Percentiles rank a stretch among this genome's conserved stretches.
These are phyloP conservation scores for Capsicum pubescens DNA, from an alignment of 257 asterid species.

Conservation along the genomic window DNA sequence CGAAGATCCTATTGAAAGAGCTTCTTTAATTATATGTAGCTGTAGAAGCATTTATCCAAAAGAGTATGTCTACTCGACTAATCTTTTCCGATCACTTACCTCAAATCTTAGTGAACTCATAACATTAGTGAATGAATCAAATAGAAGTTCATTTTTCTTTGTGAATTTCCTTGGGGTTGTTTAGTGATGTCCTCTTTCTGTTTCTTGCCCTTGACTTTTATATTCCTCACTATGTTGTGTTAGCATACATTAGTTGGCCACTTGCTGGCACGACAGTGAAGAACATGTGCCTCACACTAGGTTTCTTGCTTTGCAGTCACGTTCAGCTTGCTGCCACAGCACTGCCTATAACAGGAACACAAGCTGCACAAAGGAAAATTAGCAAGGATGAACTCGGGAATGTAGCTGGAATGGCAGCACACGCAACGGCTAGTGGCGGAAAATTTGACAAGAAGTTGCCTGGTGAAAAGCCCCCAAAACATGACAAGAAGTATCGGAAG, in stretches of 20 bases:
- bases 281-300: not conserved
- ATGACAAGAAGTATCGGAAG: constrained; percentile 92
- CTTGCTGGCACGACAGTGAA: not conserved
- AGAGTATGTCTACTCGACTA: not conserved
- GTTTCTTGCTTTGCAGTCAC: constrained; percentile 63
- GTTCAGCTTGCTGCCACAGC: constrained; percentile 87
- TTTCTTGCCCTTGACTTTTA: not conserved
- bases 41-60: not conserved
- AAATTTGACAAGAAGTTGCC: constrained; percentile 95
- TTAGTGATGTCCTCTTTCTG: not conserved
- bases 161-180: not conserved
- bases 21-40: not conserved
- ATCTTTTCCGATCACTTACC: not conserved
- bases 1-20: not conserved
- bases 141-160: not conserved
- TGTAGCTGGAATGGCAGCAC: constrained; percentile 95
- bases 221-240: not conserved
- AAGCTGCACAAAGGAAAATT: constrained; percentile 63
- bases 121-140: not conserved
- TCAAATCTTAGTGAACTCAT: not conserved
- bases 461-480: constrained; percentile 85
- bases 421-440: constrained; percentile 98
- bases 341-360: constrained; percentile 87
- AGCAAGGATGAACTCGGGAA: constrained; percentile 84
- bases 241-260: not conserved